Evolutionary conservation across 1,284 basidiomycete genomes (phyloP).

Genomic region (Cystobasidiaceae sp.): DNA sequence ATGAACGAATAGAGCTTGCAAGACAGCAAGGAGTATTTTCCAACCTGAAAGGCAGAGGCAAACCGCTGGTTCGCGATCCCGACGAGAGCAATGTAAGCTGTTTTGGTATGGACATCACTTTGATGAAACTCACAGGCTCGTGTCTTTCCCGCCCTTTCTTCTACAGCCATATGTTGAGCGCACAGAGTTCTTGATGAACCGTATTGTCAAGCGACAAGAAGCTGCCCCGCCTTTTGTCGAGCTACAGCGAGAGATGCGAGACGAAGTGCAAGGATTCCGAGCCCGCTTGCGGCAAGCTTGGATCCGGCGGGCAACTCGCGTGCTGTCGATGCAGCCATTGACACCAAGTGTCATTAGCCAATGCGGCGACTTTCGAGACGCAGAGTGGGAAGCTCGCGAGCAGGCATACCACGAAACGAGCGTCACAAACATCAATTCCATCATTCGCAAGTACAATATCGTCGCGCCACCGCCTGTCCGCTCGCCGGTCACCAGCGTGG

Average conservation of each 20-base stretch:
- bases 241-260: conserved; percentile 64
- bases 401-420: conserved; percentile 64
- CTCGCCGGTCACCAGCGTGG: not conserved
- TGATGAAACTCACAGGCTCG: not conserved
- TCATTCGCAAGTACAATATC: conserved; percentile 71
- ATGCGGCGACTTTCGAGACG: conserved; percentile 57
- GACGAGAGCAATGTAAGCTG: conserved; percentile 22
- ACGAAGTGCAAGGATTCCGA: conserved; percentile 60
- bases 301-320: conserved; percentile 61
- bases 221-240: conserved; percentile 89
- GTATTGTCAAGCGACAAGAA: conserved; percentile 77
- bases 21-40: conserved; percentile 27
- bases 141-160: not conserved
- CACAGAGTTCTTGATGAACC: conserved; percentile 80
- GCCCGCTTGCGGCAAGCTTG: conserved; percentile 57
- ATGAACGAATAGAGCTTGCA: conserved; percentile 27
- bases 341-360: conserved; percentile 47
- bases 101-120: not conserved
- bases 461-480: conserved; percentile 57
- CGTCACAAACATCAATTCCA: conserved; percentile 64
- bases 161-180: conserved; percentile 55
- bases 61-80: conserved; percentile 17
- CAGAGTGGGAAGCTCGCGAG: conserved; percentile 68
- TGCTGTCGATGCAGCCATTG: conserved; percentile 54
- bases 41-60: conserved; percentile 24